Base-by-base conservation (phyloP, 208 protist genomes). In the Crithidia brevicula region DNA sequence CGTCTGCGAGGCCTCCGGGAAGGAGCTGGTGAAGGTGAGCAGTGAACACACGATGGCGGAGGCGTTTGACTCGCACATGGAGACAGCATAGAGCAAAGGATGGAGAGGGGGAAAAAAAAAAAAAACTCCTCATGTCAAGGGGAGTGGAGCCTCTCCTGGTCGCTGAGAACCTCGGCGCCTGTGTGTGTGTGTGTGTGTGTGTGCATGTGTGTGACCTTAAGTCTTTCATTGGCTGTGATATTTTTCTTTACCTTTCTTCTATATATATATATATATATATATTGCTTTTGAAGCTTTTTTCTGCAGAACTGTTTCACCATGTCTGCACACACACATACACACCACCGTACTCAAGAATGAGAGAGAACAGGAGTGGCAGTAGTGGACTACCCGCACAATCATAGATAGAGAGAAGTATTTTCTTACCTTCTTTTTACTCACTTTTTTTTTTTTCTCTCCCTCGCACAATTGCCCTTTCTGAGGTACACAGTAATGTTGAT, bases 361-460 rank as follows among this genome's bases (percentile, higher is more conserved):
- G n/a, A n/a, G n/a, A n/a, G n/a, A n/a, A n/a, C n/a, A n/a, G n/a
- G n/a, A n/a, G n/a, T n/a, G n/a, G n/a, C n/a, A n/a, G 25, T 25
- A 15, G 51, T 10, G 34, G 10, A 46, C 22, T 20, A 30, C 6
- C 23, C 53, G 34, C 56, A 61, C 40, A 49, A 10, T 30, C 56
- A 49, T 49, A 49, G 38, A 61, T 49, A 61, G 34, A 60, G 10
- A n/a, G 18, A 8, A 5, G 7, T 11, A 7, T 23, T 10, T 43
- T 20, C 33, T 43, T 6, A 30, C 30, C 18, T 38, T 18, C 25
- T 23, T 7, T 7, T 38, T 25, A n/a, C n/a, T 58, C n/a, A 30
- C 30, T 40, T 58, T 11, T 47, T 62, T 38, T 23, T 62, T 30
- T 31, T n/a, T n/a, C n/a, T n/a, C n/a, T n/a, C n/a, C n/a, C n/a